Evolutionary conservation across 73 alveolate genomes (phyloP), one percentile per base, ranked within the genome.

Genomic region (Tetrahymena elliotti): DNA sequence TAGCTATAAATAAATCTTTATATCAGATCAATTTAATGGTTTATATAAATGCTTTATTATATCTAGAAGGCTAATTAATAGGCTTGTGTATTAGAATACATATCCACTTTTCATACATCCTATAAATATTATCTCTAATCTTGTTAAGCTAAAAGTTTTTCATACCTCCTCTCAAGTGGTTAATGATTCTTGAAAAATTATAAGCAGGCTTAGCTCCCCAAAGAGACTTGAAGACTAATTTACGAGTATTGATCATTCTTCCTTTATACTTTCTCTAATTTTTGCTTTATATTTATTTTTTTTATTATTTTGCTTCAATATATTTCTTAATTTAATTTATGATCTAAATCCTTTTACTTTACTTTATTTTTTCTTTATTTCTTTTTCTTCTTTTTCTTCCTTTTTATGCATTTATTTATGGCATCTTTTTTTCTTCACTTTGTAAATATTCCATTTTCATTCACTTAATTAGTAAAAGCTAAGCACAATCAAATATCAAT

Each of bases 131-230:
- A 24, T 27, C 36, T 31, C 88, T 68, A 68, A 68, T 27, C 36
- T 68, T 68, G 36, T 68, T 68, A 68, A 68, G 88, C 82, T 68
- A 68, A 68, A 31, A 27, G 38, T 68, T n/a, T 10, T 68, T 31
- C 88, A 68, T 68, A 68, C 88, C 88, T 68, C 88, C 88, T 68
- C 88, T 68, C 36, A 68, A 68, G 36, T 68, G 88, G 88, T 68
- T 68, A 68, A 68, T 68, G 88, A 68, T 68, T 68, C 88, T 68
- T 68, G 88, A 68, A 68, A 68, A 68, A 68, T 68, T 68, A 31
- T 68, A 68, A 68, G 38, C 88, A 68, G 88, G 88, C 88, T 68
- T n/a, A 68, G 88, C 88, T 68, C 88, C 88, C 88, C 88, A 68
- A 68, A 68, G 88, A 68, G 38, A 27, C 88, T 68, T 68, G 88